Evolutionary conservation across 2,329 filamentous ascomycete species (phyloP), one percentile per base, ranked within the genome.

Genomic region (Ascochyta viciae-villosae): DNA sequence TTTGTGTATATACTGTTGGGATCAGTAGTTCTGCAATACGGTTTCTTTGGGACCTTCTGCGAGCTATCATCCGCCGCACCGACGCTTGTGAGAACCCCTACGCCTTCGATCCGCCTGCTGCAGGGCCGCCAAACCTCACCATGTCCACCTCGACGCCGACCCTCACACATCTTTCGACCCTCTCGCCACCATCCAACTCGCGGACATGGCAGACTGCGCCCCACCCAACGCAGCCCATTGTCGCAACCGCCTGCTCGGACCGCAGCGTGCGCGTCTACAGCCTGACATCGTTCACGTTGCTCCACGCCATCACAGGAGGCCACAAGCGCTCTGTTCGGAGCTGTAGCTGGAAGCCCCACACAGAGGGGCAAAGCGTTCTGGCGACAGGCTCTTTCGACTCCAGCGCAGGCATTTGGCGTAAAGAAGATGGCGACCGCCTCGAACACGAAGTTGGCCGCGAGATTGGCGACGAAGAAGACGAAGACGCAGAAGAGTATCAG

Each of bases 341-440:
- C 45, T 87, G 88, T 19, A 88, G 91, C 34, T 99, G 95, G 95
- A 96, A 96, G 77, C 92, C 93, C 0, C 83, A 83, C 10, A 67
- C 63, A 0, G 78, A 83, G 13, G 83, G 81, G 19, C 69, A 76
- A 72, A 88, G 90, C 52, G 91, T 94, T 40, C 84, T 98, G 15
- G 93, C 94, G 5, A 96, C 93, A 0, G 95, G 92, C 4, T 95
- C 90, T 74, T 99, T 99, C 73, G 95, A 99, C 76, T 89, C 91
- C 15, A 96, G 91, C 1, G 93, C 94, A 2, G 95, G 92, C 1
- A 80, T 83, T 31, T 82, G 81, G 81, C 68, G 79, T 53, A 9
- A 85, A 90, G 66, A 96, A 88, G 94, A 87, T 85, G 61, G 87
- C 84, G 77, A 85, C 58, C 71, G 52, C 42, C 65, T 61, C 41